Evolutionary conservation across 495 filamentous ascomycete species (phyloP).

Genomic region (Penicillium ucsense): DNA sequence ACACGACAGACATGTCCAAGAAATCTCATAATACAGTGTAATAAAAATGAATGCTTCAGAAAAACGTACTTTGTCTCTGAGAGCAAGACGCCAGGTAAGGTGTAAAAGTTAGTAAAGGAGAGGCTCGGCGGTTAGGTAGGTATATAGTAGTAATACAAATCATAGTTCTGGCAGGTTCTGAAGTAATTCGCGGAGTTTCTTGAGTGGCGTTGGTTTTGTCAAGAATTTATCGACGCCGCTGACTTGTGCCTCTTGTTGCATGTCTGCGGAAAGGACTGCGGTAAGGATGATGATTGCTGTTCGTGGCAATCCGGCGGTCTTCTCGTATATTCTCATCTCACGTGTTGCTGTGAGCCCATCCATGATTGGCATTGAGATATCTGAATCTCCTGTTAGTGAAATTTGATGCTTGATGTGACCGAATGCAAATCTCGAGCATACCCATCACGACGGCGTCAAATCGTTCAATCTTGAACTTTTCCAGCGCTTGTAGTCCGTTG

Average conservation of each 20-base stretch:
- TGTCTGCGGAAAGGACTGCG: slow-evolving; percentile 42
- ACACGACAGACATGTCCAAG: no score
- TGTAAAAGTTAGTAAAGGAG: no score
- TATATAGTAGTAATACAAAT: neutral
- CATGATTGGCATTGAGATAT: slow-evolving; percentile 59
- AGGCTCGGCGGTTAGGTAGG: no score
- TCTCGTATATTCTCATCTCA: slow-evolving; percentile 46
- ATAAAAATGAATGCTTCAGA: no score
- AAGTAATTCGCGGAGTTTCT: slow-evolving; percentile 14
- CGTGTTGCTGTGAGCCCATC: slow-evolving; percentile 53
- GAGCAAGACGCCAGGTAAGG: no score
- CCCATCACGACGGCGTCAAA: slow-evolving; percentile 39
- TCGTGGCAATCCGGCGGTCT: slow-evolving; percentile 6
- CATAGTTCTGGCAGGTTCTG: neutral
- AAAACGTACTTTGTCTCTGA: no score
- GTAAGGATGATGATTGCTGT: slow-evolving; percentile 53
- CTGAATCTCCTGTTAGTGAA: slow-evolving; percentile 13
- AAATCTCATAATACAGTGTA: no score
- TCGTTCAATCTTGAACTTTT: slow-evolving; percentile 35
- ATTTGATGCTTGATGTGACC: neutral
- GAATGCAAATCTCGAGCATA: neutral
- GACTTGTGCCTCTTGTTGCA: slow-evolving; percentile 46
- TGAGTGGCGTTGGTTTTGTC: slow-evolving; percentile 48
- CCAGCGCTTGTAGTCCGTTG: slow-evolving; percentile 22
- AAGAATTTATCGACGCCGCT: slow-evolving; percentile 54